Evolutionary conservation across 306 rosid species (phyloP), one percentile per base, ranked within the genome.

Genomic region (Vigna trinervia): DNA sequence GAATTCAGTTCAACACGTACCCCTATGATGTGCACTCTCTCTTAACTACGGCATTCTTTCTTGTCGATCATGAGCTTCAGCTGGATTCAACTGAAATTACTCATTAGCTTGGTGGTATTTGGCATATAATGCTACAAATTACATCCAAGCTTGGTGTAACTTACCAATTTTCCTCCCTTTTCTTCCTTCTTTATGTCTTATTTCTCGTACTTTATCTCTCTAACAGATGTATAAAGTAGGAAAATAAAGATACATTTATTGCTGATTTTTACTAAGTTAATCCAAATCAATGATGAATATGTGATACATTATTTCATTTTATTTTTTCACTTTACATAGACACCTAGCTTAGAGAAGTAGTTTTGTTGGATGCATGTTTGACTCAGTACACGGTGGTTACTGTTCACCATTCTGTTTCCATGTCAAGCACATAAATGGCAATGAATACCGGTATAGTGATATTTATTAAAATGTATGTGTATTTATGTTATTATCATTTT

Each of bases 11-110:
- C 51, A 72, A 12, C 63, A 34, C 13, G 46, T 43, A 48, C 39
- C 30, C 41, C 8, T n/a, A 8, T 41, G 6, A 28, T 63, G 67
- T 48, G 39, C 64, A 23, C 50, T 54, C 57, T 58, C 48, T 54
- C 63, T 41, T 10, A 57, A 73, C 54, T 46, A 10, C 4, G 14
- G 45, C 69, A 73, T 56, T 71, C 62, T 68, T 78, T 67, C 60
- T 76, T 67, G 7, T 45, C n/a, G 36, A 66, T 67, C 74, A 61
- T 66, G 43, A 71, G 39, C 71, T 69, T 73, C 54, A 52, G 62
- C 54, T 77, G 65, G 53, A 45, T 32, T 65, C 1, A 19, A 43
- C 47, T 12, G 68, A 73, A 8, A 64, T 66, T 36, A 20, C 28
- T 64, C 28, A 23, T 23, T 65, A 54, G 34, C 26, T 74, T 46